Evolutionary conservation across 345 rosid species (phyloP).

Genomic region (Acer yangbiense): DNA sequence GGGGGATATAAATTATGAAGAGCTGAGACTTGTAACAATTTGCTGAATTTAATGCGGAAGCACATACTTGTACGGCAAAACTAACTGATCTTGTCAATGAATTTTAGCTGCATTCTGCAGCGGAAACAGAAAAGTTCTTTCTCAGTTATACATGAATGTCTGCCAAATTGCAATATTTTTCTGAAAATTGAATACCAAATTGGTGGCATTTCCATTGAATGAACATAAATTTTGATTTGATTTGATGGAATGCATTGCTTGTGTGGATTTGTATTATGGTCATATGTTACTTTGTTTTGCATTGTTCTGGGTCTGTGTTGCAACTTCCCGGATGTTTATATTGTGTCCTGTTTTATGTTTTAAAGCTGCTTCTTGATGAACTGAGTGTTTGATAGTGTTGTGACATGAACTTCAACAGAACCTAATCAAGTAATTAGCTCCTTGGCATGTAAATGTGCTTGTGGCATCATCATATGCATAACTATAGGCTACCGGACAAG

Average conservation of each 20-base stretch:
- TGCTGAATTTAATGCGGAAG: constrained; percentile 1
- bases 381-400: background rate
- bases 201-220: background rate
- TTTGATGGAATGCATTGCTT: constrained; percentile 2
- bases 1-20: background rate
- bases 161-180: background rate
- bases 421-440: constrained; percentile 39
- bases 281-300: background rate
- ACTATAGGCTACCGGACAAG: constrained; percentile 49
- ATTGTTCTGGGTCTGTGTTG: background rate
- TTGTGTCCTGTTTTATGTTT: background rate
- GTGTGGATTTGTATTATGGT: background rate
- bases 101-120: background rate
- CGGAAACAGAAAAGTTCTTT: background rate
- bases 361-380: background rate
- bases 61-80: constrained; percentile 10
- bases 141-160: background rate
- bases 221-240: constrained; percentile 5
- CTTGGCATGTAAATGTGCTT: constrained; percentile 38
- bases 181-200: background rate
- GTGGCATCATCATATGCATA: constrained; percentile 57
- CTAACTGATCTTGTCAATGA: background rate
- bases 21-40: constrained; percentile 6
- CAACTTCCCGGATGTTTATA: background rate
- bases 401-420: constrained; percentile 29